Evolutionary conservation across 73 alveolate species (phyloP).

Genomic region (Stentor coeruleus): DNA sequence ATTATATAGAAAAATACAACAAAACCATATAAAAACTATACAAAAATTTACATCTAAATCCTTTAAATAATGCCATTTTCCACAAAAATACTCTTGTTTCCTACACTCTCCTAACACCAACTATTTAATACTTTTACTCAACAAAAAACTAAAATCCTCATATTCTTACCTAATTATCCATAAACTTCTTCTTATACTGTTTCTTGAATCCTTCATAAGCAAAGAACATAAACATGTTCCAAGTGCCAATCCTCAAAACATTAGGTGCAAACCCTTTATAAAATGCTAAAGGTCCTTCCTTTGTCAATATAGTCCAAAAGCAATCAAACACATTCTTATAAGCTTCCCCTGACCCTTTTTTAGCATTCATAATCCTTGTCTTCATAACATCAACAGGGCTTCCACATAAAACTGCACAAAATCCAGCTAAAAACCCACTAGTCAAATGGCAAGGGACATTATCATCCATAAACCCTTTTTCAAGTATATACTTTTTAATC

Average conservation of each 20-base stretch:
- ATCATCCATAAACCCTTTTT: conserved; percentile 32
- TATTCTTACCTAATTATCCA: too few species aligned
- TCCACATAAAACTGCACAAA: conserved; percentile 41
- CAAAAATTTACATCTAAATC: too few species aligned
- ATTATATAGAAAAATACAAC: too few species aligned
- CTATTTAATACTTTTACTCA: too few species aligned
- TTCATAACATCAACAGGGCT: conserved; percentile 47
- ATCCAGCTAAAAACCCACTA: conserved; percentile 50
- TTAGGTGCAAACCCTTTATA: conserved; percentile 49
- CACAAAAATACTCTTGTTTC: too few species aligned
- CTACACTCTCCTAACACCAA: too few species aligned
- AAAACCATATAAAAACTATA: too few species aligned
- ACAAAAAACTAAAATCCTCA: too few species aligned
- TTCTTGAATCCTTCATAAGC: conserved; percentile 21
- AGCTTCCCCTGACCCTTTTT: conserved; percentile 26
- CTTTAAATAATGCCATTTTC: too few species aligned
- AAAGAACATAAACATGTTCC: conserved; percentile 38
- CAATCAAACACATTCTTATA: conserved; percentile 39
- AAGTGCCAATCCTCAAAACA: conserved; percentile 39
- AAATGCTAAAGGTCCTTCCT: conserved; percentile 54
- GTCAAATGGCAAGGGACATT: conserved; percentile 29
- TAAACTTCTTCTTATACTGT: not conserved
- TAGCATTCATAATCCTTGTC: conserved; percentile 41
- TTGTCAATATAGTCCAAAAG: conserved; percentile 29
- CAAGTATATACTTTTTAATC: conserved; percentile 33